Evolutionary conservation across 495 filamentous ascomycete genomes (phyloP).

Genomic region (Filosporella fistucella): DNA sequence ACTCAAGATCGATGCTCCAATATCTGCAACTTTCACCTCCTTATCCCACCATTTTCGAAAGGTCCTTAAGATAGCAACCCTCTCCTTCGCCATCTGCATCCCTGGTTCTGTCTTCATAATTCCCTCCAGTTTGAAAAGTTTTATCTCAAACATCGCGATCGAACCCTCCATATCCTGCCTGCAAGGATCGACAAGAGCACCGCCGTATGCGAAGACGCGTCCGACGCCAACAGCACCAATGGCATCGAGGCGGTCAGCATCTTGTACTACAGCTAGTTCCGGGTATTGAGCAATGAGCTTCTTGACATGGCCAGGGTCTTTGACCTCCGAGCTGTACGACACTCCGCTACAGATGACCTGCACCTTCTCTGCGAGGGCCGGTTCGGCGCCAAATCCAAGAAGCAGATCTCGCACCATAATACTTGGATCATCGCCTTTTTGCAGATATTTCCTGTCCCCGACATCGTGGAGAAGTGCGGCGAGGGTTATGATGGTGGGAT

Average conservation of each 20-base stretch:
- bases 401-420: background rate
- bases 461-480: slow-evolving; percentile 76
- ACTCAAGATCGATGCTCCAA: background rate
- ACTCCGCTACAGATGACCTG: slow-evolving; percentile 69
- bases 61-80: slow-evolving; percentile 55
- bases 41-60: slow-evolving; percentile 74
- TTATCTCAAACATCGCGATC: slow-evolving; percentile 74
- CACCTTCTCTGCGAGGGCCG: slow-evolving; percentile 34
- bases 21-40: slow-evolving; percentile 38
- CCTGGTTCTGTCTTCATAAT: slow-evolving; percentile 85
- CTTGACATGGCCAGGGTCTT: slow-evolving; percentile 44
- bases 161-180: slow-evolving; percentile 47
- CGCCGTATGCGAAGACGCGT: slow-evolving; percentile 43
- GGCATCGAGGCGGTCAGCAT: slow-evolving; percentile 86
- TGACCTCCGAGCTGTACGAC: slow-evolving; percentile 68
- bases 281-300: slow-evolving; percentile 46
- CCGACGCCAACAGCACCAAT: slow-evolving; percentile 58
- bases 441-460: background rate
- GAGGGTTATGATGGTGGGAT: slow-evolving; percentile 52
- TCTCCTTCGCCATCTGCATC: slow-evolving; percentile 56
- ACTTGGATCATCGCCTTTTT: background rate
- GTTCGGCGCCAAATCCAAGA: background rate
- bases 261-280: slow-evolving; percentile 82
- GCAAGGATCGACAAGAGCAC: slow-evolving; percentile 35
- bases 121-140: slow-evolving; percentile 62